Percentiles rank a stretch among this genome's conserved stretches.
phyloP scores from a whole-genome alignment of 306 rosid species.

The Castanospermum australe region DNA sequence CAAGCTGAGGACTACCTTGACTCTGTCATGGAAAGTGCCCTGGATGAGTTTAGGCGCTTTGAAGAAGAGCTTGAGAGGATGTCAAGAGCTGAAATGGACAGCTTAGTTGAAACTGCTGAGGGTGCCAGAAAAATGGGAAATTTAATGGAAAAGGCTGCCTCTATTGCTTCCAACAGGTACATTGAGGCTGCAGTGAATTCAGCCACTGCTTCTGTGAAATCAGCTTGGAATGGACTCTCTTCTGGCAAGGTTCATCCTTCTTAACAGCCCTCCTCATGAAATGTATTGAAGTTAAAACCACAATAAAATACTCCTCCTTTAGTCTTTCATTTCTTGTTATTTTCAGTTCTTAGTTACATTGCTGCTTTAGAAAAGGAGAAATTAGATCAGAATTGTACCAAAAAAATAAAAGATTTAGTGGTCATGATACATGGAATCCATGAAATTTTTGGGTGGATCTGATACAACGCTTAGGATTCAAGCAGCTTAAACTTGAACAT shows the following conservation, averaged over 20 bases:
- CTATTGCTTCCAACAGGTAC: slow-evolving; percentile 71
- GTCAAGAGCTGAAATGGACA: slow-evolving; percentile 43
- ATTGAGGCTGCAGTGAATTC: slow-evolving; percentile 74
- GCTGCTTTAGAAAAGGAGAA: not conserved
- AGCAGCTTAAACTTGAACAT: not conserved
- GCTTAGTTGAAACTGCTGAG: slow-evolving; percentile 58
- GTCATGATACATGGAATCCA: not conserved
- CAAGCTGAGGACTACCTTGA: slow-evolving; percentile 74
- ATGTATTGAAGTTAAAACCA: not conserved
- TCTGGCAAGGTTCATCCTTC: slow-evolving; percentile 88
- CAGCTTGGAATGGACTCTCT: slow-evolving; percentile 85
- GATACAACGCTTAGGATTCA: not conserved
- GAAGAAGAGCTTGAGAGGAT: slow-evolving; percentile 67
- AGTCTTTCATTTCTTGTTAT: not conserved
- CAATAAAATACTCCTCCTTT: not conserved
- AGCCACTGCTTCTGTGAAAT: slow-evolving; percentile 86
- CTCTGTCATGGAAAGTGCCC: slow-evolving; percentile 78
- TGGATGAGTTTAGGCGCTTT: slow-evolving; percentile 81
- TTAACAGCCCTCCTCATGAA: not conserved
- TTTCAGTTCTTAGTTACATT: not conserved
- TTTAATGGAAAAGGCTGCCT: slow-evolving; percentile 69
- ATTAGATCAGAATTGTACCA: not conserved
- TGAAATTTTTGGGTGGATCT: not conserved
- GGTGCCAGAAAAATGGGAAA: slow-evolving; percentile 70
- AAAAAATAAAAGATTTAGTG: not conserved